A percentile compares a stretch with the other conserved stretches of the same genome.
phyloP scores from a whole-genome alignment of 768 basidiomycete species.

The Lentinula sp. region DNA sequence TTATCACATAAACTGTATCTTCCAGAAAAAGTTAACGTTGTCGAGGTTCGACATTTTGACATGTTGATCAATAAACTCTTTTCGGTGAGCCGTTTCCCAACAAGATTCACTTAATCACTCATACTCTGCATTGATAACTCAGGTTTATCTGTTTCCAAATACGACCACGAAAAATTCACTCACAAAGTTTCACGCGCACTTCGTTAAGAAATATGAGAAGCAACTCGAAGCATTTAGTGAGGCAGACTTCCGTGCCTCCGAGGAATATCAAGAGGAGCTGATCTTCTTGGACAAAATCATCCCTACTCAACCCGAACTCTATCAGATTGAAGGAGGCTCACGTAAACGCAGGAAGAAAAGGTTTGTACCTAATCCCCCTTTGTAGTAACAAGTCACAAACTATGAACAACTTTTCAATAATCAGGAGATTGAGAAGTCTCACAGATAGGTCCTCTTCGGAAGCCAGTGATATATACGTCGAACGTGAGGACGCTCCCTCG shows the following conservation, averaged over 20 bases:
- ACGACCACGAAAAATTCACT: not conserved
- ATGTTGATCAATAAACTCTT: constrained; percentile 57
- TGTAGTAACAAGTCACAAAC: too few species aligned
- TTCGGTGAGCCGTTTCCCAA: constrained; percentile 31
- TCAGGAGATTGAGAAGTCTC: not conserved
- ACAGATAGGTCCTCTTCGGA: not conserved
- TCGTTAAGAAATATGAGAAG: not conserved
- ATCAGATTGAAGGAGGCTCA: too few species aligned
- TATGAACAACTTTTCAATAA: too few species aligned
- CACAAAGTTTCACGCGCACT: not conserved
- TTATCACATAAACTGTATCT: constrained; percentile 60
- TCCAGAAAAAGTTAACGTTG: constrained; percentile 65
- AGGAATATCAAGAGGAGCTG: too few species aligned
- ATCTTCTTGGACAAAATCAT: too few species aligned
- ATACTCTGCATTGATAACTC: not conserved
- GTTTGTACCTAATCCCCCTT: not conserved
- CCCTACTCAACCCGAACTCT: too few species aligned
- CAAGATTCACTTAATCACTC: not conserved
- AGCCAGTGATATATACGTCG: not conserved
- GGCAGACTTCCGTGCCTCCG: not conserved
- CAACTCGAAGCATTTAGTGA: not conserved
- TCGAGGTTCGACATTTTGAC: constrained; percentile 60
- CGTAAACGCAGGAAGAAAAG: not conserved
- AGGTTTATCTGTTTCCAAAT: not conserved
- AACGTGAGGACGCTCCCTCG: not conserved